These are phyloP conservation scores for Chalciporus piperatoides DNA, from an alignment of 1,284 basidiomycete species.

Conservation along the genomic window DNA sequence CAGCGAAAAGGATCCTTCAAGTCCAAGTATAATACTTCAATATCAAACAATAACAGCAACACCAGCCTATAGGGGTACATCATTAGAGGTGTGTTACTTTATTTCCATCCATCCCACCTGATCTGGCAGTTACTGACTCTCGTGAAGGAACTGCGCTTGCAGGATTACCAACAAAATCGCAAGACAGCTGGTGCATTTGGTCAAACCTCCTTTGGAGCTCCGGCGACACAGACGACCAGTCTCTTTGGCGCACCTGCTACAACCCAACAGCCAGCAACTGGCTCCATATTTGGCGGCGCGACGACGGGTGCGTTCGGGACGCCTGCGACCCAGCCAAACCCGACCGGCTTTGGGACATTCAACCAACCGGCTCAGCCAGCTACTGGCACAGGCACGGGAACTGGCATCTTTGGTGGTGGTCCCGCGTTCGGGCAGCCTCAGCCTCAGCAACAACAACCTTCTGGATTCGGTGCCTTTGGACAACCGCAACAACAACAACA, in stretches of 20 bases:
- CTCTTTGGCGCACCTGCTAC: constrained; percentile 43
- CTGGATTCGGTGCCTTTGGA: constrained; percentile 41
- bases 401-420: constrained; percentile 38
- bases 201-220: constrained; percentile 35
- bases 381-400: constrained; percentile 34
- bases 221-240: constrained; percentile 24
- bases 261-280: constrained; percentile 33
- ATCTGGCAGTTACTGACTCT: constrained; percentile 1
- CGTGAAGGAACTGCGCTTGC: constrained; percentile 57
- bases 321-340: constrained; percentile 24
- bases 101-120: neutral
- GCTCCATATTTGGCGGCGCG: constrained; percentile 31
- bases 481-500: constrained; percentile 22
- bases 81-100: constrained; percentile 56
- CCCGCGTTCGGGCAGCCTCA: constrained; percentile 39
- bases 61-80: constrained; percentile 63
- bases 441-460: constrained; percentile 34
- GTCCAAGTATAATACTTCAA: constrained; percentile 43
- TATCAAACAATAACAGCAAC: constrained; percentile 75
- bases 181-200: constrained; percentile 58
- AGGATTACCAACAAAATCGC: constrained; percentile 75
- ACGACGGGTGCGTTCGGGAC: constrained; percentile 38
- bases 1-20: constrained; percentile 57
- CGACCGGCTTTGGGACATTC: constrained; percentile 31
- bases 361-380: constrained; percentile 25